phyloP scores from a whole-genome alignment of 441 rosid genomes.

The Bocquillonia castaneifolia region DNA sequence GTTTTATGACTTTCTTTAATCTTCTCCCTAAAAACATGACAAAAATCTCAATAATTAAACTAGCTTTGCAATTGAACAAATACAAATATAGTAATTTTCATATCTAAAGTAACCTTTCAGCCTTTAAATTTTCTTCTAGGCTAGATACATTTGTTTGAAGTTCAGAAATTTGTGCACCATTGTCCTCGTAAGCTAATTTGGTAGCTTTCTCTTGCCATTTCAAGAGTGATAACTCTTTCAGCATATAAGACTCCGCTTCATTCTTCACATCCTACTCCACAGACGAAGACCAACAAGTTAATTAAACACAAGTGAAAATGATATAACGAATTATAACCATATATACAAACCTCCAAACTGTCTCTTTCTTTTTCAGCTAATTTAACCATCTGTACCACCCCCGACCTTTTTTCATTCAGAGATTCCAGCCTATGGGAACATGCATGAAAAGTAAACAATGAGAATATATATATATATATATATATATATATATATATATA shows the following conservation, averaged over 20 bases:
- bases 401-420: slow-evolving; percentile 82
- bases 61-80: background rate
- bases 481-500: slow-evolving; percentile 16
- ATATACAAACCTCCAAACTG: slow-evolving; percentile 69
- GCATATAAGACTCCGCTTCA: slow-evolving; percentile 94
- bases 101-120: slow-evolving; percentile 48
- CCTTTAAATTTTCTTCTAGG: slow-evolving; percentile 64
- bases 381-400: slow-evolving; percentile 98
- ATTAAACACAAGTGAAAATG: slow-evolving; percentile 10
- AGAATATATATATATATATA: slow-evolving; percentile 17
- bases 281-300: slow-evolving; percentile 22
- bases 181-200: slow-evolving; percentile 70
- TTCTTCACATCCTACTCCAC: slow-evolving; percentile 71
- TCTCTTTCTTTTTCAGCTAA: slow-evolving; percentile 95
- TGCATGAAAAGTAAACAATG: slow-evolving; percentile 17
- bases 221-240: slow-evolving; percentile 71
- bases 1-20: slow-evolving; percentile 58
- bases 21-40: slow-evolving; percentile 51
- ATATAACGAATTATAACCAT: background rate
- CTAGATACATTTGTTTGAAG: slow-evolving; percentile 46
- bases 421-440: slow-evolving; percentile 60
- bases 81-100: slow-evolving; percentile 5
- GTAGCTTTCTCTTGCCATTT: slow-evolving; percentile 97
- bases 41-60: background rate
- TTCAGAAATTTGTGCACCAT: slow-evolving; percentile 48